These are phyloP conservation scores for Prunus davidiana DNA, from an alignment of 306 rosid species.

Conservation along the genomic window DNA sequence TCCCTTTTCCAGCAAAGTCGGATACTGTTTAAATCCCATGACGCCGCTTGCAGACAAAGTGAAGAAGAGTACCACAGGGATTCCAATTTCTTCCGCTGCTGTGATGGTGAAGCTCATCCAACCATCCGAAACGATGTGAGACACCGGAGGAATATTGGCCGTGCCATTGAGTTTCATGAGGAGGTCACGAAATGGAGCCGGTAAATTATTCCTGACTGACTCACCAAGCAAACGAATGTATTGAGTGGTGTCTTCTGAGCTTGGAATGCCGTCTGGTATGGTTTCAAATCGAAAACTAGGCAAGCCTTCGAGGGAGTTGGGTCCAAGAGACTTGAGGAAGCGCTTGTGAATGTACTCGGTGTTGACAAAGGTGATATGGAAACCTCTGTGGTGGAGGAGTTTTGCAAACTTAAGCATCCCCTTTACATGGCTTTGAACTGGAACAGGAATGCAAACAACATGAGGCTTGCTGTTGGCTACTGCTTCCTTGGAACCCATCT, in stretches of 20 bases:
- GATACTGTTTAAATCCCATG: background rate
- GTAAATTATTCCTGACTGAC: background rate
- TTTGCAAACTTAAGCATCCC: background rate
- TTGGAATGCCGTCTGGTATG: slow-evolving; percentile 13
- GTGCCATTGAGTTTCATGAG: slow-evolving; percentile 4
- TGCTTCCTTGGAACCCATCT: background rate
- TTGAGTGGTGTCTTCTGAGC: background rate
- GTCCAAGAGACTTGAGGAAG: slow-evolving; percentile 4
- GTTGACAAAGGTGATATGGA: slow-evolving; percentile 14
- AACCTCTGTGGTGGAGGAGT: background rate
- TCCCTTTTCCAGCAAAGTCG: background rate
- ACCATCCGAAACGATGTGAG: background rate
- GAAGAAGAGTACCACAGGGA: slow-evolving; percentile 4
- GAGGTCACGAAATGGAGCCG: slow-evolving; percentile 6
- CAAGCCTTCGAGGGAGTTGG: background rate
- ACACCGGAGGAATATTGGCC: background rate
- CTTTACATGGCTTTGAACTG: background rate
- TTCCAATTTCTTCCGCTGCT: background rate
- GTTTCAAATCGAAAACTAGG: slow-evolving; percentile 12
- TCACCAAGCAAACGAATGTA: background rate
- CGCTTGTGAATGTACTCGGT: slow-evolving; percentile 13
- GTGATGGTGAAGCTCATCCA: slow-evolving; percentile 2
- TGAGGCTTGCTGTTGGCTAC: background rate
- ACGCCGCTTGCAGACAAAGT: background rate
- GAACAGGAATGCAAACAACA: background rate